Evolutionary conservation across 345 rosid species (phyloP), one percentile per base, ranked within the genome.

Genomic region (Heritiera littoralis): DNA sequence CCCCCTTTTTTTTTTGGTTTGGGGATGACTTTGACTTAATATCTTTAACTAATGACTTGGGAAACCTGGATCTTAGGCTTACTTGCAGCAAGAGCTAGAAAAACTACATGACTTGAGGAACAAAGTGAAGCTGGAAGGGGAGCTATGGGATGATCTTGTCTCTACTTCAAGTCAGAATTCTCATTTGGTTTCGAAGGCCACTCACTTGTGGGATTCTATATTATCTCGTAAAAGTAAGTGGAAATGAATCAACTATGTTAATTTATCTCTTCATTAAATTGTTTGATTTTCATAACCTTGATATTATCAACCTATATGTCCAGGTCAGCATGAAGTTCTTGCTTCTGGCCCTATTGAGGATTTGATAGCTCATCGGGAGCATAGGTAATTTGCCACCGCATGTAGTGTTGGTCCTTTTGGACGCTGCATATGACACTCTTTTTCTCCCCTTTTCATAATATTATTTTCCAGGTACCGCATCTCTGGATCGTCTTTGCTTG

Each of bases 281-380:
- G 38, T 58, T 45, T 55, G 55, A 38, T 56, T 41, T 67, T 28
- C 43, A 5, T 54, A 67, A 55, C 67, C 55, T 67, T 20, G 63
- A 68, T 52, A 32, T 55, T 30, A 7, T 56, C 56, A 70, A 75
- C 81, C 74, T 79, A 46, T 66, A 61, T 54, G 51, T 67, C 68
- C 88, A 95, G 99, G 91, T 85, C 96, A 95, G 82, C 98, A 95
- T 89, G 99, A 95, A 87, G 93, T 90, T 89, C 98, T 95, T 81
- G 98, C 99, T 43, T 95, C 98, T n/a, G 99, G 99, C 70, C 99
- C 99, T 56, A 95, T 95, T 81, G 99, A 95, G 85, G 99, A 95
- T 80, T 86, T 95, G 81, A 95, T 95, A 81, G 98, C 97, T 84
- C 99, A 93, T 75, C 89, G 99, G 60, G 99, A 96, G 86, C 99